These are phyloP conservation scores for Barnettozyma botsteinii DNA, from an alignment of 805 yeast species.

Conservation along the genomic window DNA sequence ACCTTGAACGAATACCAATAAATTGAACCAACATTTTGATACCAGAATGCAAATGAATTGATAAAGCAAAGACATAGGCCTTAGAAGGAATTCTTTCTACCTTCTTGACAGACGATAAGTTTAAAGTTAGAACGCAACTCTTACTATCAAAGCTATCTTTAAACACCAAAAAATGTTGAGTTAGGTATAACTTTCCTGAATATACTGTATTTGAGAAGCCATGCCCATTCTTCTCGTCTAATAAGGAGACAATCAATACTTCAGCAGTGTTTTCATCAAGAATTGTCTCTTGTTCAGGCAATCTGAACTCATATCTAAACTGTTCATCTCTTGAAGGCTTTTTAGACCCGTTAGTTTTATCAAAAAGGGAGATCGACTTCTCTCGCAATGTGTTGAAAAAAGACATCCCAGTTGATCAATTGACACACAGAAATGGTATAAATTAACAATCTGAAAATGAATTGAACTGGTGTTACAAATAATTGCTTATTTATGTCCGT, in stretches of 20 bases:
- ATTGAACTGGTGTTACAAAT: too few species aligned
- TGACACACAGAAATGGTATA: neutral
- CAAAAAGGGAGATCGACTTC: slow-evolving; percentile 37
- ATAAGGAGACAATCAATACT: slow-evolving; percentile 31
- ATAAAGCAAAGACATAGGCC: slow-evolving; percentile 70
- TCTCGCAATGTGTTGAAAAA: slow-evolving; percentile 39
- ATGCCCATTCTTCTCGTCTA: slow-evolving; percentile 15
- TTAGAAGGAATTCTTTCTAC: slow-evolving; percentile 82
- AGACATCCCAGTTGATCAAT: slow-evolving; percentile 30
- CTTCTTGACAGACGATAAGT: slow-evolving; percentile 71
- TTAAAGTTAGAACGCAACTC: slow-evolving; percentile 63
- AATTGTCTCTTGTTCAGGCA: slow-evolving; percentile 68
- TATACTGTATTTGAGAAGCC: slow-evolving; percentile 29
- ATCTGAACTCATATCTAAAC: slow-evolving; percentile 57
- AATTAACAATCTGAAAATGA: too few species aligned
- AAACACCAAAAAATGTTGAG: slow-evolving; percentile 72
- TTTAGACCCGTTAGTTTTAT: slow-evolving; percentile 29
- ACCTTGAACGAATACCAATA: slow-evolving; percentile 70
- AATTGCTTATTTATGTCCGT: neutral
- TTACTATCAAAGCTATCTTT: slow-evolving; percentile 63
- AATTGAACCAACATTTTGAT: slow-evolving; percentile 61
- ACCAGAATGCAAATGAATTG: slow-evolving; percentile 64
- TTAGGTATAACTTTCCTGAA: slow-evolving; percentile 65
- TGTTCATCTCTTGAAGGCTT: slow-evolving; percentile 62
- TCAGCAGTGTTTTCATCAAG: slow-evolving; percentile 68